Percentiles rank a stretch among this genome's conserved stretches.
These are phyloP conservation scores for Rhodotorula sp. DNA, from an alignment of 1,284 basidiomycete species.

Conservation along the genomic window DNA sequence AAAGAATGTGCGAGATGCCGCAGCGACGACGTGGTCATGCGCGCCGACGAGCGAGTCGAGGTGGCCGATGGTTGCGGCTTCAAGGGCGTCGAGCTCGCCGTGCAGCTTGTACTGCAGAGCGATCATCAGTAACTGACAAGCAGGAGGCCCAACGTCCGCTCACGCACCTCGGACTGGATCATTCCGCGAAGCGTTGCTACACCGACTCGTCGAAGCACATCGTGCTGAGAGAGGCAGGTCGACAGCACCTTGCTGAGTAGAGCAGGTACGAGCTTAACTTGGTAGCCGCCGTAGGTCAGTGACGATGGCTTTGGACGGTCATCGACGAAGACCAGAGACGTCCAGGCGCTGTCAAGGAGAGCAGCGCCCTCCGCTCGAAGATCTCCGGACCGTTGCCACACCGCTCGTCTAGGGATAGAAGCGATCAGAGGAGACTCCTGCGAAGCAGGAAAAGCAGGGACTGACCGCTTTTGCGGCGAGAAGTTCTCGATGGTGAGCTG, in stretches of 20 bases:
- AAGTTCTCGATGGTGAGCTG: slow-evolving; percentile 93
- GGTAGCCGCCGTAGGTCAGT: slow-evolving; percentile 54
- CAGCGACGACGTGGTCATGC: slow-evolving; percentile 75
- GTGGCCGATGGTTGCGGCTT: slow-evolving; percentile 91
- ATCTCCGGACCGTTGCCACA: slow-evolving; percentile 94
- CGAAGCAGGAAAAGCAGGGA: slow-evolving; percentile 1
- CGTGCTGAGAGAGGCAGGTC: slow-evolving; percentile 90
- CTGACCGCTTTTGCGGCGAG: slow-evolving; percentile 68
- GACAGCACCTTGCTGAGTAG: slow-evolving; percentile 88
- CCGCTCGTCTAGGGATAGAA: slow-evolving; percentile 64
- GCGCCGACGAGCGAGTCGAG: slow-evolving; percentile 90
- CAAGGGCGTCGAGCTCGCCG: slow-evolving; percentile 54
- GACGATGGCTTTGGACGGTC: slow-evolving; percentile 51
- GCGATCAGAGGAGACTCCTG: slow-evolving; percentile 18
- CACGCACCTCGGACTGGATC: slow-evolving; percentile 74
- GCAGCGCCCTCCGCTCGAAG: slow-evolving; percentile 86
- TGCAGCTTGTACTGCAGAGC: slow-evolving; percentile 24
- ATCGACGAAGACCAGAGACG: slow-evolving; percentile 70
- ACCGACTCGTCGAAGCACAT: slow-evolving; percentile 82
- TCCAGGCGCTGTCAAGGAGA: slow-evolving; percentile 82
- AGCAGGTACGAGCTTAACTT: slow-evolving; percentile 60
- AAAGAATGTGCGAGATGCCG: slow-evolving; percentile 83
- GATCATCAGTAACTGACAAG: too few relatives aligned
- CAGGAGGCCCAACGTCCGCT: background rate
- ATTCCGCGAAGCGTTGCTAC: slow-evolving; percentile 87